These are phyloP conservation scores for Fusarium brachygibbosum DNA, from an alignment of 2,329 filamentous ascomycete species.

Conservation along the genomic window DNA sequence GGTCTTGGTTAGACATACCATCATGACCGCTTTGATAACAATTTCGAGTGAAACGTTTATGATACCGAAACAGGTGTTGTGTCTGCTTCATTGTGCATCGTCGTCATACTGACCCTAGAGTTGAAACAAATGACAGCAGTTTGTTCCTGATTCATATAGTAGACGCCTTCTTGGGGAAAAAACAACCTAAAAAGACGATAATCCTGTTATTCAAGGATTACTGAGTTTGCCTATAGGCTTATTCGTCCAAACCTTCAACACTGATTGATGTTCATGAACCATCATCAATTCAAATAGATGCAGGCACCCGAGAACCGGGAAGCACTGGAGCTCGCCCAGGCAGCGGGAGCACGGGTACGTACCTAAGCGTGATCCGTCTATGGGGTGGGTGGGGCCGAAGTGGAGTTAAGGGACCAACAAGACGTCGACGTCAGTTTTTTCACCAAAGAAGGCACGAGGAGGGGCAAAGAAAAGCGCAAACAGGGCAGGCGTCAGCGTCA, in stretches of 20 bases:
- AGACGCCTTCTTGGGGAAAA: not conserved
- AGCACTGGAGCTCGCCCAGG: not conserved
- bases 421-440: slow-evolving; percentile 35
- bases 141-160: not conserved
- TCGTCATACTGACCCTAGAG: not conserved
- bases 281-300: not conserved
- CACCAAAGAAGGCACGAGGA: slow-evolving; percentile 20
- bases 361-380: slow-evolving; percentile 18
- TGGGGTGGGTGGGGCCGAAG: slow-evolving; percentile 11
- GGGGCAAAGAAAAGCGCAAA: slow-evolving; percentile 22
- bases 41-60: slow-evolving; percentile 13
- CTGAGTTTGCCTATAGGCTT: not conserved
- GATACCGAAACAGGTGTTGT: slow-evolving; percentile 1
- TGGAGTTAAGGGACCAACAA: slow-evolving; percentile 40
- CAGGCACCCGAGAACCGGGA: not conserved
- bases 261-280: not conserved
- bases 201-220: not conserved
- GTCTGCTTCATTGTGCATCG: not conserved
- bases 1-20: not conserved
- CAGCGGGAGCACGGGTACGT: slow-evolving; percentile 19
- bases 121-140: not conserved
- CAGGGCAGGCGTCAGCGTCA: slow-evolving; percentile 21
- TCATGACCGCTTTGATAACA: not conserved
- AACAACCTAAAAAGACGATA: not conserved
- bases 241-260: not conserved